Evolutionary conservation across 208 protist species (phyloP).

Genomic region (Leishmania martiniquensis): DNA sequence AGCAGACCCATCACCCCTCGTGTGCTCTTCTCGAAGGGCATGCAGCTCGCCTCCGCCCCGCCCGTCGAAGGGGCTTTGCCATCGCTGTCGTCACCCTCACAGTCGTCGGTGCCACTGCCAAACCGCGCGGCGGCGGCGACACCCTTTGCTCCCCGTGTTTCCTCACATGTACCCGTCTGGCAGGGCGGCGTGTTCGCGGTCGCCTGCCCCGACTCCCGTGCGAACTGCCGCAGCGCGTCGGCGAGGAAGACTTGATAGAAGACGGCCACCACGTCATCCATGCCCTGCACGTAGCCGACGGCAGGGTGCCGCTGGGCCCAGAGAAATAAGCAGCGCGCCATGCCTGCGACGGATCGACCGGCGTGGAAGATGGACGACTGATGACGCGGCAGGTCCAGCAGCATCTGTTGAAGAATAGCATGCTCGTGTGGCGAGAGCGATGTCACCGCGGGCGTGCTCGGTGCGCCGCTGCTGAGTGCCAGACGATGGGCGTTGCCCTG

Average conservation of each 20-base stretch:
- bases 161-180: neutral
- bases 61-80: neutral
- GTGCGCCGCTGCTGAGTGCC: neutral
- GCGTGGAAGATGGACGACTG: slow-evolving; percentile 62
- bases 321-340: slow-evolving; percentile 93
- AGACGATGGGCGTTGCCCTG: neutral
- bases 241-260: slow-evolving; percentile 93
- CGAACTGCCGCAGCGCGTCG: slow-evolving; percentile 49
- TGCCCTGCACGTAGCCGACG: slow-evolving; percentile 95
- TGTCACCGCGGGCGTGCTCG: neutral
- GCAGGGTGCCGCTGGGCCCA: slow-evolving; percentile 94
- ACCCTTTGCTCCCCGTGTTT: neutral
- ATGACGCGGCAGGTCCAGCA: slow-evolving; percentile 81
- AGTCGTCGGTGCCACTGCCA: neutral
- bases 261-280: slow-evolving; percentile 94
- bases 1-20: slow-evolving; percentile 26
- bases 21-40: slow-evolving; percentile 11
- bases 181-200: neutral
- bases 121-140: neutral
- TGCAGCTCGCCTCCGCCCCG: neutral
- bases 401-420: slow-evolving; percentile 69
- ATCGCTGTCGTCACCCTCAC: neutral
- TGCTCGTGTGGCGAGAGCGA: slow-evolving; percentile 54
- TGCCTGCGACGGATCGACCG: slow-evolving; percentile 35
- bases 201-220: neutral